Evolutionary conservation across 306 rosid species (phyloP).

Genomic region (Corylus heterophylla): DNA sequence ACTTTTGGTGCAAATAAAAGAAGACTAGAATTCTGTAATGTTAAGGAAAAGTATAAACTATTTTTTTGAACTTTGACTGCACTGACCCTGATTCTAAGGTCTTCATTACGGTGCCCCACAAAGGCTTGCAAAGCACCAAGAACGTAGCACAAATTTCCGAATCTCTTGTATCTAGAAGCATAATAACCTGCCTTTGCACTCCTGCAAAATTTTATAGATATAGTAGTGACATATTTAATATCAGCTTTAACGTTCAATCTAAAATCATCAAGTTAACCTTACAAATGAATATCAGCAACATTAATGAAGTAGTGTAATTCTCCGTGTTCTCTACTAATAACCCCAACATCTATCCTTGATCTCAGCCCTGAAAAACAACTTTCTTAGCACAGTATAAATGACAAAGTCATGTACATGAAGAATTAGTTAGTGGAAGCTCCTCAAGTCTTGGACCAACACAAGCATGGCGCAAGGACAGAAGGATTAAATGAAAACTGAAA

Average conservation of each 20-base stretch:
- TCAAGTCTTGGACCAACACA: conserved; percentile 1
- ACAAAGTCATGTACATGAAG: conserved; percentile 12
- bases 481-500: conserved; percentile 7
- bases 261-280: conserved; percentile 50
- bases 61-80: conserved; percentile 1
- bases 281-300: conserved; percentile 96
- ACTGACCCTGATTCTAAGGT: conserved; percentile 78
- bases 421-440: conserved; percentile 14
- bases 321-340: conserved; percentile 54
- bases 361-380: conserved; percentile 61
- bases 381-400: conserved; percentile 25
- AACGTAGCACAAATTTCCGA: conserved; percentile 86
- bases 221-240: conserved; percentile 22
- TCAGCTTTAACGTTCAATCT: conserved; percentile 18
- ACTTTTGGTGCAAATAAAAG: conserved; percentile 9
- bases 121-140: conserved; percentile 92
- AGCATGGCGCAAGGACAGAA: conserved; percentile 2
- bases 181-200: conserved; percentile 94
- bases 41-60: not conserved
- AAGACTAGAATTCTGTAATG: not conserved
- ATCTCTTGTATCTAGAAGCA: conserved; percentile 81
- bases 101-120: conserved; percentile 78
- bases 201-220: conserved; percentile 45
- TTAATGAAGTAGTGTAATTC: conserved; percentile 78
- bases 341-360: conserved; percentile 74